These are phyloP conservation scores for Entomortierella chlamydospora DNA, from an alignment of 192 early-diverging fungal genomes.

Conservation along the genomic window DNA sequence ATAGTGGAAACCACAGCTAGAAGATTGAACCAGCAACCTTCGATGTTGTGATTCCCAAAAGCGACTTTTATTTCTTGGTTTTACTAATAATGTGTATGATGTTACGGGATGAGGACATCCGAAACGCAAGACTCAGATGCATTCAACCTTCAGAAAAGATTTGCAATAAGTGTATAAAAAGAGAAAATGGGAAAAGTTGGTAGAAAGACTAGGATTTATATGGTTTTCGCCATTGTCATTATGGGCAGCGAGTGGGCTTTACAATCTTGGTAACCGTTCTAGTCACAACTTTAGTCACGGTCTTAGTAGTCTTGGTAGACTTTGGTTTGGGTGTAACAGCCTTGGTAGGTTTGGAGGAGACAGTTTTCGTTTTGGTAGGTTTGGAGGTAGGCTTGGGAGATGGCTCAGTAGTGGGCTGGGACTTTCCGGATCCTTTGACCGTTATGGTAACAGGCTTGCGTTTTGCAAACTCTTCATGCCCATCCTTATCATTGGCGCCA, in stretches of 20 bases:
- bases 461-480: conserved; percentile 12
- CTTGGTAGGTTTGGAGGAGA: conserved; percentile 4
- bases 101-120: too few relatives aligned
- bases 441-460: conserved; percentile 20
- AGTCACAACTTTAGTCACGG: background rate
- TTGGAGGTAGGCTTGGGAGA: background rate
- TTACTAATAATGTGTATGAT: too few relatives aligned
- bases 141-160: too few relatives aligned
- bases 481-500: conserved; percentile 37
- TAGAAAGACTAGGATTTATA: background rate
- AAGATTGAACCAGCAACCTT: conserved; percentile 5
- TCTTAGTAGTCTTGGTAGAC: background rate
- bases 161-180: too few relatives aligned
- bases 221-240: too few relatives aligned
- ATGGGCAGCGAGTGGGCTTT: background rate
- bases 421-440: background rate
- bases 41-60: too few relatives aligned
- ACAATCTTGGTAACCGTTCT: background rate
- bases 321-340: conserved; percentile 4
- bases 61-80: too few relatives aligned
- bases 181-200: background rate
- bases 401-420: background rate
- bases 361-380: background rate
- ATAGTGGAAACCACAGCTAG: too few relatives aligned
- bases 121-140: too few relatives aligned